Evolutionary conservation across 2,329 filamentous ascomycete genomes (phyloP).

Genomic region (Trichophyton mentagrophytes): DNA sequence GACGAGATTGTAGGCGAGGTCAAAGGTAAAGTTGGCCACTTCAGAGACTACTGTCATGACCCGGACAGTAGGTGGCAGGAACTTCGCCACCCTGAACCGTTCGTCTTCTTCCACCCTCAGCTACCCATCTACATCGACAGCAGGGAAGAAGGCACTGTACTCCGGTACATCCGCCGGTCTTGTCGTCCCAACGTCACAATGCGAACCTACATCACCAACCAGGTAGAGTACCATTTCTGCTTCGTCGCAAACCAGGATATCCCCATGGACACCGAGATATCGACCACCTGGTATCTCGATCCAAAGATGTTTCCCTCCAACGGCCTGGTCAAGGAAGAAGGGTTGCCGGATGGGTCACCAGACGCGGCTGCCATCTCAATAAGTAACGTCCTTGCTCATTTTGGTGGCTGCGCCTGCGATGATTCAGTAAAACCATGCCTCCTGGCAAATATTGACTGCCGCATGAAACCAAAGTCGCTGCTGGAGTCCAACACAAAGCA

Average conservation of each 20-base stretch:
- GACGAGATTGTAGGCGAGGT: conserved; percentile 56
- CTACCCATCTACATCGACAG: conserved; percentile 91
- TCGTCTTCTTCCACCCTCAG: conserved; percentile 76
- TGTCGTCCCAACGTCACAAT: conserved; percentile 81
- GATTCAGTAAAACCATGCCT: conserved; percentile 26
- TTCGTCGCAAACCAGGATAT: conserved; percentile 74
- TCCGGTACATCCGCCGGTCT: conserved; percentile 83
- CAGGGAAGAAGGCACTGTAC: conserved; percentile 67
- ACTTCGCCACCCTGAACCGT: conserved; percentile 48
- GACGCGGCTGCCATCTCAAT: conserved; percentile 34
- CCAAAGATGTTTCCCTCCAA: conserved; percentile 28
- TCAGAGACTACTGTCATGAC: conserved; percentile 58
- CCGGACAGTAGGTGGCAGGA: conserved; percentile 56
- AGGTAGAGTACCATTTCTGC: conserved; percentile 80
- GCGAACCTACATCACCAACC: conserved; percentile 70
- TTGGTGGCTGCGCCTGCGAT: conserved; percentile 38
- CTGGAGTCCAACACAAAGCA: conserved; percentile 28
- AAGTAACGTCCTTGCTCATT: conserved; percentile 37
- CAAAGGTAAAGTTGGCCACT: conserved; percentile 62
- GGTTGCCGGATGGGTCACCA: conserved; percentile 25
- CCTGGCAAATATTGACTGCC: conserved; percentile 33
- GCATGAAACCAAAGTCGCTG: conserved; percentile 23
- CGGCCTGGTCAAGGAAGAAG: conserved; percentile 31
- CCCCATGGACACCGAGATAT: conserved; percentile 39
- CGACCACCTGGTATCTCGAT: conserved; percentile 38